Base-by-base conservation (phyloP, 2,329 filamentous ascomycete species). In the Clarireedia hainanense region DNA sequence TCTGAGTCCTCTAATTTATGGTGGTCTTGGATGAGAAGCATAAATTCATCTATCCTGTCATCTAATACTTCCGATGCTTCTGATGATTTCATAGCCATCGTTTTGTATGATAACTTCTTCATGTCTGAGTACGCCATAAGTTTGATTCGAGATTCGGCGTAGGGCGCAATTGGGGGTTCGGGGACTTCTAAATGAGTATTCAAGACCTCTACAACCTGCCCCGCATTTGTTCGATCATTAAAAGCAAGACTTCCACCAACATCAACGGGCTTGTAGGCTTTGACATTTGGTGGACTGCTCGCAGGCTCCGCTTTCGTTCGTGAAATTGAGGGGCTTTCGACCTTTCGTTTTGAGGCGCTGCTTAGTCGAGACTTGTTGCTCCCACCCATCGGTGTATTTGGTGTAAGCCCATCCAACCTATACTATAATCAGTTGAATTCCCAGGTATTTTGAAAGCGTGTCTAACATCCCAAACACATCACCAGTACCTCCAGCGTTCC, bases 61-160 rank as follows among this genome's bases (percentile, higher is more conserved):
- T 99, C 94, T 6, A 97, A 79, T 46, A 96, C 89, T 70, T 96
- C 91, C 4, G 92, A 95, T 0, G 90, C 85, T 69, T 96, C 91
- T 5, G 89, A 91, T 6, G 94, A 78, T 67, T 96, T 95, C 91
- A 97, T 96, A 2, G 89, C 87, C 77, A 97, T 85, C 2, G 91
- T 89, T 68, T 91, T 94, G 73, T 97, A 99, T 1, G 78, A 83
- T 63, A 96, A 86, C 69, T 96, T 96, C 69, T 91, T 91, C 66
- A 90, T 80, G 69, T 97, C 92, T 1, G 90, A 92, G 58, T 89
- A 88, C 2, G 90, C 88, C 5, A 86, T 91, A 20, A 96, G 78
- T 68, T 88, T 91, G 69, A 97, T 84, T 50, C 94, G 86, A 15
- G 89, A 69, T 69, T 94, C 88, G 10, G 83, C 69, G 61, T 84